Conservation (phyloP, 2,329 filamentous ascomycete species). For the Gaeumannomyces tritici region DNA sequence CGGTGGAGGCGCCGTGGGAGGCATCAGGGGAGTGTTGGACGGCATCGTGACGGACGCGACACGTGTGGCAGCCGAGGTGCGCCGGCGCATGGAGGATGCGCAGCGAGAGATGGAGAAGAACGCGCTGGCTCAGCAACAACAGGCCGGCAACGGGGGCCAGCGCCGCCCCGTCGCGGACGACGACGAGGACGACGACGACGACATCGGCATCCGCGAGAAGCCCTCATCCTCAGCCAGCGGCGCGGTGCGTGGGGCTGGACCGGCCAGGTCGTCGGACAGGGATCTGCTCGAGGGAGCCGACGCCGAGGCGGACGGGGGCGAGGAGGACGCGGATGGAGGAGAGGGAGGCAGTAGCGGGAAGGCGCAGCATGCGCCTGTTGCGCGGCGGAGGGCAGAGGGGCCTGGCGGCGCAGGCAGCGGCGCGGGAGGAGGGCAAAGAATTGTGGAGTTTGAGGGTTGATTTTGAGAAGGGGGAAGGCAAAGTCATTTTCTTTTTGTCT, state of each 20-base stretch:
- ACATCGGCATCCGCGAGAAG: constrained; percentile 42
- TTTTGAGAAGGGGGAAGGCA: background rate
- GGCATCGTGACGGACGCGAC: constrained; percentile 98
- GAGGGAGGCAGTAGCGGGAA: constrained; percentile 17
- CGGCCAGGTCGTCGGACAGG: constrained; percentile 52
- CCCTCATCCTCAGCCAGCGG: constrained; percentile 26
- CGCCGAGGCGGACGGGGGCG: constrained; percentile 48
- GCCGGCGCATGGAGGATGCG: constrained; percentile 88
- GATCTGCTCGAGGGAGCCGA: constrained; percentile 68
- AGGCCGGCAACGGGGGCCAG: constrained; percentile 32
- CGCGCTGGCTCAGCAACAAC: constrained; percentile 47
- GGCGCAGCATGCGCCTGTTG: background rate
- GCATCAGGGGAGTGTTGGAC: constrained; percentile 85
- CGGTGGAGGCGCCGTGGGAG: constrained; percentile 48
- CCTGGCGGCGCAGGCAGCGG: no score
- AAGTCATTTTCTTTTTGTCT: background rate
- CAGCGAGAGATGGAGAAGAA: constrained; percentile 86
- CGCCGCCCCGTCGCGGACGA: constrained; percentile 42
- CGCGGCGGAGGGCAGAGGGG: no score
- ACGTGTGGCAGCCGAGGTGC: constrained; percentile 87
- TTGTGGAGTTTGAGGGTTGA: constrained; percentile 37
- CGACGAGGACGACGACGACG: constrained; percentile 61
- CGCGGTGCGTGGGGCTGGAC: constrained; percentile 20
- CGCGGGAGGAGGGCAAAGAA: constrained; percentile 13
- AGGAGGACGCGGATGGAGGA: constrained; percentile 1